These are phyloP conservation scores for Geotrichum macrosporum DNA, from an alignment of 1,139 yeast species.

Conservation along the genomic window DNA sequence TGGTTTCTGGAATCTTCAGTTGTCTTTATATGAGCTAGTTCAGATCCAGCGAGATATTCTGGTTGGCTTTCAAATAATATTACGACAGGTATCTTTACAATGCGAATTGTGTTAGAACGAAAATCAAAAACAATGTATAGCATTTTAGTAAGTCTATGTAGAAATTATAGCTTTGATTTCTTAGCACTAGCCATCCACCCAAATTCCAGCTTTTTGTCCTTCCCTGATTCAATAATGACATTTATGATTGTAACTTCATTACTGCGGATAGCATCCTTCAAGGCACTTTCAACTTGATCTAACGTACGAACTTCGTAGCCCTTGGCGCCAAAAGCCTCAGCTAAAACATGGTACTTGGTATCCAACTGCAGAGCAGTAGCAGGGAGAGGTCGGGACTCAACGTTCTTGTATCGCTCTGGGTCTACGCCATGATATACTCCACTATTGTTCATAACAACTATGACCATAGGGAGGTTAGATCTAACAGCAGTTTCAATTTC, in stretches of 20 bases:
- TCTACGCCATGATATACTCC: conserved; percentile 62
- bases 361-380: conserved; percentile 54
- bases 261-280: conserved; percentile 42
- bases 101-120: no score
- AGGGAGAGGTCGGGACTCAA: conserved; percentile 40
- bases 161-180: conserved; percentile 21
- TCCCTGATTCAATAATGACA: conserved; percentile 55
- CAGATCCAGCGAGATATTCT: no score
- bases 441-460: conserved; percentile 63
- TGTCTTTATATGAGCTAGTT: no score
- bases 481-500: conserved; percentile 62
- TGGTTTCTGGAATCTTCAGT: no score
- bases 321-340: conserved; percentile 50
- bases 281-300: conserved; percentile 41
- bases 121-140: no score
- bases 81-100: no score
- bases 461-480: conserved; percentile 47
- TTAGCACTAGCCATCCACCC: conserved; percentile 60
- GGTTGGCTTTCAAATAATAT: no score
- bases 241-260: conserved; percentile 48
- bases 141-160: no score
- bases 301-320: conserved; percentile 47
- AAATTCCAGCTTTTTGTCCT: conserved; percentile 50
- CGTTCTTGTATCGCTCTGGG: conserved; percentile 34
- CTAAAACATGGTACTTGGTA: conserved; percentile 53